phyloP scores from a whole-genome alignment of 345 rosid species.

The Eucalyptus victrix region DNA sequence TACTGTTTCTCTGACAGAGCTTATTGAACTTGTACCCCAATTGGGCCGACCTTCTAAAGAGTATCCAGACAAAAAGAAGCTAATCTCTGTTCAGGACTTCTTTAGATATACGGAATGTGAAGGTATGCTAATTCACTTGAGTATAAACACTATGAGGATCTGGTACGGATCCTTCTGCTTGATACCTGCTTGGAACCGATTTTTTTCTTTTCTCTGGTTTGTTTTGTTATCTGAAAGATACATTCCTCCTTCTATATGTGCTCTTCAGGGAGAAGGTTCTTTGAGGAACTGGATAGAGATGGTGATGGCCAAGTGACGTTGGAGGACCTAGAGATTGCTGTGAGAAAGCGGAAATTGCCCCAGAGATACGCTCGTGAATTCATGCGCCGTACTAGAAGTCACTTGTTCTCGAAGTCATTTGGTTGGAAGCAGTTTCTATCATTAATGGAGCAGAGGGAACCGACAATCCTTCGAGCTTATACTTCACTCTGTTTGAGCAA shows the following conservation, averaged over 20 bases:
- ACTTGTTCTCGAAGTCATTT: conserved; percentile 87
- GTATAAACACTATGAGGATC: not conserved
- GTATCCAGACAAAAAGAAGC: conserved; percentile 91
- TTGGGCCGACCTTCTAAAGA: conserved; percentile 71
- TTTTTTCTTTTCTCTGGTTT: not conserved
- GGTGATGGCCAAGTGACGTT: conserved; percentile 91
- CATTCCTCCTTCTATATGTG: not conserved
- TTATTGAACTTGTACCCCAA: conserved; percentile 80
- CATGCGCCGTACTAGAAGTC: conserved; percentile 75
- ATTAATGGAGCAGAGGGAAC: conserved; percentile 97
- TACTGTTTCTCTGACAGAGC: conserved; percentile 64
- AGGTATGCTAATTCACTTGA: conserved; percentile 40
- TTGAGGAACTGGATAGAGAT: conserved; percentile 96
- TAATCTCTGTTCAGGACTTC: conserved; percentile 93
- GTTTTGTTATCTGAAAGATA: not conserved
- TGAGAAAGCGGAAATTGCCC: conserved; percentile 86
- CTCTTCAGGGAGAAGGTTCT: conserved; percentile 79
- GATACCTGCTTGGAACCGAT: not conserved
- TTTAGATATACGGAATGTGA: conserved; percentile 96
- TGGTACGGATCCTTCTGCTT: not conserved
- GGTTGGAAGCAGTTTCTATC: conserved; percentile 97
- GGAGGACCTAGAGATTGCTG: conserved; percentile 94
- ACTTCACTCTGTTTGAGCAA: conserved; percentile 90
- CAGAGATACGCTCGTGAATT: conserved; percentile 79
- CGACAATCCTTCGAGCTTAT: conserved; percentile 94